phyloP scores from a whole-genome alignment of 139 green algal genomes.

The Marvania coccoides region DNA sequence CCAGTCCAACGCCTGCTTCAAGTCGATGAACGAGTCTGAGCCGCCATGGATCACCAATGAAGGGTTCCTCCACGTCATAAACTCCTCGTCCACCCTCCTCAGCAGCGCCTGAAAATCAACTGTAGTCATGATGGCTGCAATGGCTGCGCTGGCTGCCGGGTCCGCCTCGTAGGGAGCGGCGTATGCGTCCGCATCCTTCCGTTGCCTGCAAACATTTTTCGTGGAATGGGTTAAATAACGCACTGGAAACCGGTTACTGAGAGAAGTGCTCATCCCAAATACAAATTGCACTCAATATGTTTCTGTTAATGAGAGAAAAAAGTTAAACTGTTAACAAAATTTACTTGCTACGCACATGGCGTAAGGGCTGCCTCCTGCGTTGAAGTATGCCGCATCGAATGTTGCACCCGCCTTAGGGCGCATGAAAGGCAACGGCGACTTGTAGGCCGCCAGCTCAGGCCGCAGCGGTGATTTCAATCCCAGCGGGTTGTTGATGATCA shows the following conservation, averaged over 20 bases:
- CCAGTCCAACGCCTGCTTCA: slow-evolving; percentile 35
- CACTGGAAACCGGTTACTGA: no score
- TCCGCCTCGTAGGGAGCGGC: slow-evolving; percentile 29
- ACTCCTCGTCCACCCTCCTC: slow-evolving; percentile 49
- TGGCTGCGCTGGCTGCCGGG: slow-evolving; percentile 34
- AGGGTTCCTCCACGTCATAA: slow-evolving; percentile 45
- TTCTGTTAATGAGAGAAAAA: no score
- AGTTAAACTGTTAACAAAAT: no score
- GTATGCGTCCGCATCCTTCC: slow-evolving; percentile 13
- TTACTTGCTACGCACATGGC: no score
- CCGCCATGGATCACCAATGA: slow-evolving; percentile 53
- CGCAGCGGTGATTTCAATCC: slow-evolving; percentile 48
- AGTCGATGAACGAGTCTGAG: slow-evolving; percentile 55
- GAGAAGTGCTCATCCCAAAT: no score
- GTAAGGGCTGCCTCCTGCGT: slow-evolving; percentile 49
- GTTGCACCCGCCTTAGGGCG: slow-evolving; percentile 28
- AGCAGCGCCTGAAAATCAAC: slow-evolving; percentile 44
- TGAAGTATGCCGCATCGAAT: slow-evolving; percentile 30
- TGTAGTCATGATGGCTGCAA: slow-evolving; percentile 50
- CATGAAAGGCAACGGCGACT: slow-evolving; percentile 64
- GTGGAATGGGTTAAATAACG: no score
- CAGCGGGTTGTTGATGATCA: slow-evolving; percentile 71
- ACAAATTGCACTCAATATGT: no score
- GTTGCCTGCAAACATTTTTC: no score
- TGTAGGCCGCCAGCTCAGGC: slow-evolving; percentile 69